phyloP scores from a whole-genome alignment of 768 basidiomycete species.

The Trichaptum fuscoviolaceum region DNA sequence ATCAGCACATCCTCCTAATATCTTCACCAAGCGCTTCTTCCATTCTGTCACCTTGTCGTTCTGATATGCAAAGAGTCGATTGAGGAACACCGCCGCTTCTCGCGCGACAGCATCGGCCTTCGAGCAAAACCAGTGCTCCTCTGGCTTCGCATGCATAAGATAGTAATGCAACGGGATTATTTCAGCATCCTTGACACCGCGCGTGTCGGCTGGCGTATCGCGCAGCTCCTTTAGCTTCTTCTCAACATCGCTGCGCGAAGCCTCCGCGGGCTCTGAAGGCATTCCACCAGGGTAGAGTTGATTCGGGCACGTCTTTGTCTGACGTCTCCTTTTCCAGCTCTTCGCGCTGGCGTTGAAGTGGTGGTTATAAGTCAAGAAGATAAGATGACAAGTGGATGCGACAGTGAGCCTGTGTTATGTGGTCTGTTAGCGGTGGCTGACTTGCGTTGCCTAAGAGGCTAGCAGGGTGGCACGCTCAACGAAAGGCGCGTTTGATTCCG shows the following conservation, averaged over 20 bases:
- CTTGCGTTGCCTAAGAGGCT: not conserved
- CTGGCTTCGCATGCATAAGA: constrained; percentile 41
- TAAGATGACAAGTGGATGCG: not conserved
- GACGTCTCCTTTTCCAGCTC: too few species aligned
- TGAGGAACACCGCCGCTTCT: constrained; percentile 73
- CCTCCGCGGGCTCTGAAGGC: constrained; percentile 1
- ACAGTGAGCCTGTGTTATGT: not conserved
- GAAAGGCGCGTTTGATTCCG: constrained; percentile 2
- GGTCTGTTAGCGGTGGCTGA: not conserved
- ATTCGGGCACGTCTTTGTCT: too few species aligned
- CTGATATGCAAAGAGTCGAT: constrained; percentile 78
- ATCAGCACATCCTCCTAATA: constrained; percentile 57
- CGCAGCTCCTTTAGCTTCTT: constrained; percentile 41
- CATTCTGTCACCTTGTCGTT: constrained; percentile 54
- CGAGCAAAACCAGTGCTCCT: constrained; percentile 76
- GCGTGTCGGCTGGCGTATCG: constrained; percentile 51
- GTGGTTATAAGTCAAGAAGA: not conserved
- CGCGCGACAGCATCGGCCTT: constrained; percentile 49
- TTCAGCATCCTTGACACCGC: constrained; percentile 40
- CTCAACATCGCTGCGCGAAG: constrained; percentile 30
- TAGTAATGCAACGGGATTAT: constrained; percentile 48
- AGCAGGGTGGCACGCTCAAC: not conserved
- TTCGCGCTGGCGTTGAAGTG: not conserved
- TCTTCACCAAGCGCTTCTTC: constrained; percentile 49
- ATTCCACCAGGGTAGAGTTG: not conserved